Conservation (phyloP, 768 basidiomycete genomes). For the Pholiota conissans region DNA sequence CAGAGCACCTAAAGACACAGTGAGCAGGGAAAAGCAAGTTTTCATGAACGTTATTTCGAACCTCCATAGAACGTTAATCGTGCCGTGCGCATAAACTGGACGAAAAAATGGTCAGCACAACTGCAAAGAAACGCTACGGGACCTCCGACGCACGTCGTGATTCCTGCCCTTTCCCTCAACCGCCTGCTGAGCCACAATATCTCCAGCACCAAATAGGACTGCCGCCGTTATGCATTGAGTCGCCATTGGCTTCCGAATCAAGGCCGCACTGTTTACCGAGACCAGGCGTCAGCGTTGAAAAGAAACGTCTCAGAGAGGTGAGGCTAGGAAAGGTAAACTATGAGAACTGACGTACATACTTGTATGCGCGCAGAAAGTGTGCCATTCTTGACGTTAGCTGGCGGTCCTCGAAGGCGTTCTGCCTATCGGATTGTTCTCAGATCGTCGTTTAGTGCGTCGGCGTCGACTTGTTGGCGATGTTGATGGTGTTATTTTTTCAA, state of each 20-base stretch:
- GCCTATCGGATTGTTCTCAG: too few relatives aligned
- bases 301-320: neutral
- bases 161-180: constrained; percentile 70
- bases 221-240: constrained; percentile 66
- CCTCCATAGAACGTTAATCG: constrained; percentile 73
- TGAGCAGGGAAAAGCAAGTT: constrained; percentile 16
- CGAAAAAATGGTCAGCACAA: neutral
- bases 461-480: too few relatives aligned
- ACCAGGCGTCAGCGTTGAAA: too few relatives aligned
- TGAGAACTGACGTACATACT: neutral
- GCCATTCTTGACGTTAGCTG: too few relatives aligned
- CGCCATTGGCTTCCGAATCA: constrained; percentile 62
- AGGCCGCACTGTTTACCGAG: constrained; percentile 48
- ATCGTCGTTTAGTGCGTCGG: too few relatives aligned
- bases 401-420: too few relatives aligned
- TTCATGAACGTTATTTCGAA: too few relatives aligned
- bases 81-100: constrained; percentile 42
- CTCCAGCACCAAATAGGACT: constrained; percentile 71
- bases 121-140: constrained; percentile 6
- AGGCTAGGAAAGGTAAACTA: neutral
- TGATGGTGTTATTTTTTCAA: too few relatives aligned
- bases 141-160: constrained; percentile 84
- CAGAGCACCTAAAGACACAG: constrained; percentile 45
- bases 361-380: constrained; percentile 5
- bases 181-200: constrained; percentile 83